Evolutionary conservation across 768 basidiomycete genomes (phyloP), one percentile per base, ranked within the genome.

Genomic region (Lentinus brumalis): DNA sequence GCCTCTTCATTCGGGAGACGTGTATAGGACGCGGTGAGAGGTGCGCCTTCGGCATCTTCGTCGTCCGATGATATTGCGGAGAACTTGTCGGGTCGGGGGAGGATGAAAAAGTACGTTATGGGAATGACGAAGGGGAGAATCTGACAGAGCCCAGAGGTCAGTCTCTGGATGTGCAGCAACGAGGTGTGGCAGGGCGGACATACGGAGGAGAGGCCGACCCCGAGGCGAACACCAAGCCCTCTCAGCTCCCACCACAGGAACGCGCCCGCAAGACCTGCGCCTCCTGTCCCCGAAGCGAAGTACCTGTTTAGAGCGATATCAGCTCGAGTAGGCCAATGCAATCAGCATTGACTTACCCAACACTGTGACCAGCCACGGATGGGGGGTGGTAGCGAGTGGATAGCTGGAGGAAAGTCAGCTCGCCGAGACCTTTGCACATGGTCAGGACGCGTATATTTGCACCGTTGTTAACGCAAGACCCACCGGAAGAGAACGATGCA

Each of bases 211-310:
- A 96, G 68, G 2, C 92, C 91, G 26, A 98, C 86, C 1, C 95
- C 97, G 11, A 78, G 68, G 46, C 86, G 83, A 5, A 99, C 93
- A 21, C 97, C 96, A 0, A 96, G 75, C 1, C 85, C 84, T 18
- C 97, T 81, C 4, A 98, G 77, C 64, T 94, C 81, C 96, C 96
- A 98, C 97, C 97, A 98, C 12, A 97, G 69, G 41, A 91, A 89
- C 0, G 96, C 94, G 7, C 96, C 96, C 1, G 88, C 89, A 1
- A 99, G 83, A 0, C 96, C 96, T 0, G 96, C 96, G 5, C 91
- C 93, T 1, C 96, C 96, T 0, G 96, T 98, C 0, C 96, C 96
- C 9, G 89, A 89, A 7, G 96, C 88, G 74, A 98, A 99, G 69
- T 94, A 97, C 5, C 91, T 91, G 45, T 2, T 30, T 52, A 39